Evolutionary conservation across 805 yeast species (phyloP).

Genomic region (Kuraishia cidri): DNA sequence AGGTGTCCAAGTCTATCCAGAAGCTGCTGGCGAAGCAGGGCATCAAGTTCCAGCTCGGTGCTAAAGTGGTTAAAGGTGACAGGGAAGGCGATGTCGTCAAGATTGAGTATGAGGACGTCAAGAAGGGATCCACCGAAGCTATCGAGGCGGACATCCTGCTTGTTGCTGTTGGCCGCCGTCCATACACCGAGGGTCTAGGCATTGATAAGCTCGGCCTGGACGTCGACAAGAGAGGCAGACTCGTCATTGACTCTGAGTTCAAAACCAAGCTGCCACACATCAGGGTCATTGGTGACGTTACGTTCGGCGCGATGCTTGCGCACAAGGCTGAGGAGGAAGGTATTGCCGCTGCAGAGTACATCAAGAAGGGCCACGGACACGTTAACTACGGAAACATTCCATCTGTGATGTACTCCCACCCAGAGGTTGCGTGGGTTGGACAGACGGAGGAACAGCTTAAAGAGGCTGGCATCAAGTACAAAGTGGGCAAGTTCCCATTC

Average conservation of each 20-base stretch:
- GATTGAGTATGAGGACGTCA: constrained; percentile 82
- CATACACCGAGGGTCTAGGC: constrained; percentile 83
- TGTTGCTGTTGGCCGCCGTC: constrained; percentile 99
- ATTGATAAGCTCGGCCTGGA: constrained; percentile 88
- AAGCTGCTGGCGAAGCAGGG: constrained; percentile 93
- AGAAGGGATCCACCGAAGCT: constrained; percentile 70
- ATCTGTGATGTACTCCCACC: constrained; percentile 98
- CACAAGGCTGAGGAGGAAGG: constrained; percentile 99
- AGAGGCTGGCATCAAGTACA: constrained; percentile 85
- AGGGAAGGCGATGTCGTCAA: constrained; percentile 85
- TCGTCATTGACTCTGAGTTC: constrained; percentile 90
- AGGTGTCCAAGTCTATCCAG: constrained; percentile 85
- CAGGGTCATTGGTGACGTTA: constrained; percentile 96
- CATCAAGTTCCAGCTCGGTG: constrained; percentile 81
- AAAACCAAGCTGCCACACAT: constrained; percentile 89
- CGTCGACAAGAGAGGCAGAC: constrained; percentile 84
- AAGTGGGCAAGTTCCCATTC: constrained; percentile 97
- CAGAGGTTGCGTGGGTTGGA: constrained; percentile 99
- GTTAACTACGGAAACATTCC: constrained; percentile 98
- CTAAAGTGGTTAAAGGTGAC: constrained; percentile 83
- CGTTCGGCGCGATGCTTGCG: constrained; percentile 98
- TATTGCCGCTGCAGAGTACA: constrained; percentile 94
- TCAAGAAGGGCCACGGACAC: constrained; percentile 92
- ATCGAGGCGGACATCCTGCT: constrained; percentile 87
- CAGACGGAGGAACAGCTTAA: constrained; percentile 91